These are phyloP conservation scores for Coriolopsis trogii DNA, from an alignment of 1,284 basidiomycete species.

Conservation along the genomic window DNA sequence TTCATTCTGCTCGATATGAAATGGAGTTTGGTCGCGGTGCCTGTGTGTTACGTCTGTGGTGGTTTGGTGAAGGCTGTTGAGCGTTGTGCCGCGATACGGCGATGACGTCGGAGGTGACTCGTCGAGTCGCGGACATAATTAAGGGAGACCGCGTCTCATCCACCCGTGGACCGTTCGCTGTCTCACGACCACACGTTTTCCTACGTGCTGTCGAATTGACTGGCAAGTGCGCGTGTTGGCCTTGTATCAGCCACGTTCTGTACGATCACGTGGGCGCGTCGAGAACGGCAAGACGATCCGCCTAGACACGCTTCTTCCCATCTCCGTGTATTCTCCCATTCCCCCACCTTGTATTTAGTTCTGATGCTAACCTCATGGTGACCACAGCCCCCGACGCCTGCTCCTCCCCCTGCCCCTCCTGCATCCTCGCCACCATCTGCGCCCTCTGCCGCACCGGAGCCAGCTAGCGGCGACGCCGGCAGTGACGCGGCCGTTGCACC, in stretches of 20 bases:
- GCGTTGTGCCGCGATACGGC: not conserved
- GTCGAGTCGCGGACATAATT: not conserved
- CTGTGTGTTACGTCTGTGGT: conserved; percentile 14
- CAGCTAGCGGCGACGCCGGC: not conserved
- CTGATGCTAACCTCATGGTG: conserved; percentile 7
- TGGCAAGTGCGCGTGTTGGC: not conserved
- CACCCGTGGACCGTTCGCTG: too few species aligned
- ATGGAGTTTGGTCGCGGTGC: not conserved
- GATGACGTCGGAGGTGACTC: conserved; percentile 10
- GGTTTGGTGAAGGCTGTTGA: conserved; percentile 7
- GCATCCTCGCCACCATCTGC: not conserved
- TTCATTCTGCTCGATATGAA: not conserved
- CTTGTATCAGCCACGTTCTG: conserved; percentile 9
- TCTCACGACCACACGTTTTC: too few species aligned
- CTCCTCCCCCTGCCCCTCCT: conserved; percentile 5
- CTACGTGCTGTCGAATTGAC: too few species aligned
- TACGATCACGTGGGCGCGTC: conserved; percentile 25
- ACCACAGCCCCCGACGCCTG: conserved; percentile 18
- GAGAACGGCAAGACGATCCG: conserved; percentile 17
- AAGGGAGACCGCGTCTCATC: not conserved
- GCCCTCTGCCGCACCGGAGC: not conserved
- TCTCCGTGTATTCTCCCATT: conserved; percentile 18
- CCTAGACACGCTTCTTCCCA: conserved; percentile 17
- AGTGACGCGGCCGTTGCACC: not conserved
- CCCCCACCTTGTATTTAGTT: conserved; percentile 17